phyloP scores from a whole-genome alignment of 257 asterid species.

The Capsicum chinense region DNA sequence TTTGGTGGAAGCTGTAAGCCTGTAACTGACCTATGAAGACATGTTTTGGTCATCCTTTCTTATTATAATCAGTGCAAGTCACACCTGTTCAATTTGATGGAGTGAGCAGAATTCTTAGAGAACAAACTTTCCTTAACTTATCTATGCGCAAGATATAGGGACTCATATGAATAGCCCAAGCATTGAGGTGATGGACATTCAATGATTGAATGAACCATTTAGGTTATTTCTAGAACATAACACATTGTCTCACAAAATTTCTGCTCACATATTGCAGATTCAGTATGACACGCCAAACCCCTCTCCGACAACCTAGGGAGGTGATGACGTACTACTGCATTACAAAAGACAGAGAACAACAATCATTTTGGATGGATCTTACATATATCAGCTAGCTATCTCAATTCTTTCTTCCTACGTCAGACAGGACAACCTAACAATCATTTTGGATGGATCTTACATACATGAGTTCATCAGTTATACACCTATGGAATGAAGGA shows the following conservation, averaged over 20 bases:
- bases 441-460: too few relatives aligned
- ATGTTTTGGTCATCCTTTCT: background rate
- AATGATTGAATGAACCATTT: background rate
- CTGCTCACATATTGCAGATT: background rate
- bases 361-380: conserved; percentile 23
- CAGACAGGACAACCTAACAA: background rate
- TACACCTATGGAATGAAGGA: background rate
- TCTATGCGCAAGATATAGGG: background rate
- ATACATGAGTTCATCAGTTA: conserved; percentile 10
- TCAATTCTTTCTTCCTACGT: background rate
- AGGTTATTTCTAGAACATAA: background rate
- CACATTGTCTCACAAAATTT: background rate
- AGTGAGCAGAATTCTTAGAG: background rate
- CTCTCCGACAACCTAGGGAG: background rate
- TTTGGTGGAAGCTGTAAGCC: background rate
- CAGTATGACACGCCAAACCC: background rate
- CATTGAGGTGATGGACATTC: background rate
- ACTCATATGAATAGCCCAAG: background rate
- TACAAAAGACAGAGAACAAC: background rate
- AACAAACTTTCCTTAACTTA: conserved; percentile 6
- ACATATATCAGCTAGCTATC: conserved; percentile 9
- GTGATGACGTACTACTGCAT: background rate
- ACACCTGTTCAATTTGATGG: background rate
- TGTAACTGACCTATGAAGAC: background rate
- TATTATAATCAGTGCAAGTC: background rate